phyloP scores from a whole-genome alignment of 2,329 filamentous ascomycete genomes.

The Stylonectria norvegica region DNA sequence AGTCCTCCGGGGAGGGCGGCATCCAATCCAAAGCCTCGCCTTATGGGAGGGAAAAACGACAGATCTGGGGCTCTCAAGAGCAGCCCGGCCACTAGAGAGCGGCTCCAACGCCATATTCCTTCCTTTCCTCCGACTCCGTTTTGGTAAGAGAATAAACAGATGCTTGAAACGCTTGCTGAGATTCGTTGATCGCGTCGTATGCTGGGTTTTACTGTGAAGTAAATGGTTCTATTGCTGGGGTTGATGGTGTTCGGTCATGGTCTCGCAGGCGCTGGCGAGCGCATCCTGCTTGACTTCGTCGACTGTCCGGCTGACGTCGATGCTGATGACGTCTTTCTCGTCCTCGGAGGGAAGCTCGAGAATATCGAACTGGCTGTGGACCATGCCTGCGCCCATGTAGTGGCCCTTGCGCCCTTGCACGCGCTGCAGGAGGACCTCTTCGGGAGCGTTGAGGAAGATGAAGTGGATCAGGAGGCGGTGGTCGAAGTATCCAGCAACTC shows the following conservation, averaged over 20 bases:
- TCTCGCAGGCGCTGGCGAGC: conserved; percentile 53
- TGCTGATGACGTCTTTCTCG: conserved; percentile 67
- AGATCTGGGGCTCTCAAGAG: background rate
- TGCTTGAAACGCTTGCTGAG: background rate
- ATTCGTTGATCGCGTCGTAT: background rate
- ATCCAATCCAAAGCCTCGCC: background rate
- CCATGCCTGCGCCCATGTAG: conserved; percentile 96
- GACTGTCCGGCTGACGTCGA: conserved; percentile 62
- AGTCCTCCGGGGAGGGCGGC: no score
- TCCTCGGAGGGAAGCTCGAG: conserved; percentile 76
- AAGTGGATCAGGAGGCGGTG: conserved; percentile 80
- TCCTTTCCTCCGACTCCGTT: background rate
- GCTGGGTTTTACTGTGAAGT: background rate
- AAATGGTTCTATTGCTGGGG: conserved; percentile 14
- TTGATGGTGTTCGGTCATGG: conserved; percentile 38
- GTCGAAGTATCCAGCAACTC: conserved; percentile 73
- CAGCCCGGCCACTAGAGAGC: background rate
- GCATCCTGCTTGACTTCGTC: conserved; percentile 60
- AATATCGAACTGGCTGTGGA: conserved; percentile 82
- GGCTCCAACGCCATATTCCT: background rate
- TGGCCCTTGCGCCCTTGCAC: conserved; percentile 75
- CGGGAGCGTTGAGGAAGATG: conserved; percentile 79
- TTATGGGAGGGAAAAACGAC: background rate
- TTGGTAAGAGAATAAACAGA: background rate
- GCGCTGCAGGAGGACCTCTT: conserved; percentile 70